These are phyloP conservation scores for Colletotrichum orbiculare DNA, from an alignment of 2,329 filamentous ascomycete genomes.

Conservation along the genomic window DNA sequence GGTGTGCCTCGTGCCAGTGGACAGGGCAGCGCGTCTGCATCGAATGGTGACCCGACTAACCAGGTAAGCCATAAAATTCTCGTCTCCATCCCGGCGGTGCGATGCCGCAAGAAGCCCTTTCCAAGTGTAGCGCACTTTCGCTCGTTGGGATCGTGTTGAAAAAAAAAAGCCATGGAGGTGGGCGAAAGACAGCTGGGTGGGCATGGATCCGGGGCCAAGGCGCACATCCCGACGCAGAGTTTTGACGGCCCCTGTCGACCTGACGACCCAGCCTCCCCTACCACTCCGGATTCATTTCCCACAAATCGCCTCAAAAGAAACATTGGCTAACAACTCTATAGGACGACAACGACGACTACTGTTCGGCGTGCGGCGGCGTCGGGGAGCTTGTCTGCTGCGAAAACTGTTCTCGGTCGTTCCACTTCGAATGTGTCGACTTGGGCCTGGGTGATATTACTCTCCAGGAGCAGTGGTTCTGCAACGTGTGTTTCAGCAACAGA, in stretches of 20 bases:
- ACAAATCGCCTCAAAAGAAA: conserved; percentile 36
- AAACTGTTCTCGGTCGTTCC: conserved; percentile 89
- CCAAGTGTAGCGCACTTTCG: background rate
- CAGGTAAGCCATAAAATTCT: conserved; percentile 58
- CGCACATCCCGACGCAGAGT: conserved; percentile 32
- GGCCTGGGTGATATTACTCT: conserved; percentile 75
- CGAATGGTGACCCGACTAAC: conserved; percentile 63
- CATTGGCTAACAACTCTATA: conserved; percentile 50
- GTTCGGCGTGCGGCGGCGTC: conserved; percentile 84
- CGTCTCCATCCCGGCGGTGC: conserved; percentile 3
- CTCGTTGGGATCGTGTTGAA: background rate
- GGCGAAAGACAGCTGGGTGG: background rate
- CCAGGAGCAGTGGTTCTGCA: conserved; percentile 84
- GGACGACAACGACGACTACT: conserved; percentile 90
- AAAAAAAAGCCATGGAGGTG: conserved; percentile 8
- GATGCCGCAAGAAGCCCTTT: background rate
- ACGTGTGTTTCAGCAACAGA: conserved; percentile 69
- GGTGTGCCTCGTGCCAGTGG: conserved; percentile 74
- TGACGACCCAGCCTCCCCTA: conserved; percentile 37
- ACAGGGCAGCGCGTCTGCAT: conserved; percentile 71
- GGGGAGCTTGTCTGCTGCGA: conserved; percentile 94
- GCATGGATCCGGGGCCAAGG: conserved; percentile 24
- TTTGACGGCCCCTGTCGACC: conserved; percentile 37
- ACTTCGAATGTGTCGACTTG: conserved; percentile 89
- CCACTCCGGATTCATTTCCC: conserved; percentile 27